Evolutionary conservation across 2,329 filamentous ascomycete genomes (phyloP).

Genomic region (Seiridium unicorne): DNA sequence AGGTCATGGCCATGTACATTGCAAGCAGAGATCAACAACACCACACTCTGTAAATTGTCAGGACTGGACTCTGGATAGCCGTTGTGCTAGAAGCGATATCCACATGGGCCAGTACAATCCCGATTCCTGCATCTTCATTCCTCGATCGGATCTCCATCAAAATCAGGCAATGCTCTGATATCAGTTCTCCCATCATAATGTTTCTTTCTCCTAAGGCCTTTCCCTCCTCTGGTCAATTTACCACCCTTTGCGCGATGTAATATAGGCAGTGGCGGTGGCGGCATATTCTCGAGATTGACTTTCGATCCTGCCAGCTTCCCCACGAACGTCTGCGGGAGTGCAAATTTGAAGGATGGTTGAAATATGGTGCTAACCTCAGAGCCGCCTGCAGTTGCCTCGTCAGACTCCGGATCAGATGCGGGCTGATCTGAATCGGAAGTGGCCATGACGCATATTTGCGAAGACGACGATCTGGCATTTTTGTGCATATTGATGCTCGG

Average conservation of each 20-base stretch:
- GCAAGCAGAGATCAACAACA: no score
- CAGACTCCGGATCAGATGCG: background rate
- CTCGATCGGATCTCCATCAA: constrained; percentile 13
- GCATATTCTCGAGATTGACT: background rate
- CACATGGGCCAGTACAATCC: background rate
- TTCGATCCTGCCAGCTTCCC: constrained; percentile 4
- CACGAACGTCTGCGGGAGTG: constrained; percentile 5
- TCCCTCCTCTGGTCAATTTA: background rate
- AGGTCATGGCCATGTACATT: no score
- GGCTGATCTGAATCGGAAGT: background rate
- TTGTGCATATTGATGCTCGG: no score
- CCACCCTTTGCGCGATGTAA: background rate
- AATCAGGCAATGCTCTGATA: constrained; percentile 11
- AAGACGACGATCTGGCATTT: no score
- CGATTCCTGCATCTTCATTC: background rate
- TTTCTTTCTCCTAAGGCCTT: background rate
- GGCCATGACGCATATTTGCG: no score
- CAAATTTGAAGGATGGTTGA: background rate
- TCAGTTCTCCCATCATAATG: constrained; percentile 2
- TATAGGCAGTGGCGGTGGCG: background rate
- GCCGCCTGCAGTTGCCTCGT: background rate
- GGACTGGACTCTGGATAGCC: no score
- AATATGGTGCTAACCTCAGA: background rate
- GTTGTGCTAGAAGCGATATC: no score
- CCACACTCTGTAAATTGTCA: no score